Conservation (phyloP, 352 stramenopile genomes). For the Phytophthora pini region DNA sequence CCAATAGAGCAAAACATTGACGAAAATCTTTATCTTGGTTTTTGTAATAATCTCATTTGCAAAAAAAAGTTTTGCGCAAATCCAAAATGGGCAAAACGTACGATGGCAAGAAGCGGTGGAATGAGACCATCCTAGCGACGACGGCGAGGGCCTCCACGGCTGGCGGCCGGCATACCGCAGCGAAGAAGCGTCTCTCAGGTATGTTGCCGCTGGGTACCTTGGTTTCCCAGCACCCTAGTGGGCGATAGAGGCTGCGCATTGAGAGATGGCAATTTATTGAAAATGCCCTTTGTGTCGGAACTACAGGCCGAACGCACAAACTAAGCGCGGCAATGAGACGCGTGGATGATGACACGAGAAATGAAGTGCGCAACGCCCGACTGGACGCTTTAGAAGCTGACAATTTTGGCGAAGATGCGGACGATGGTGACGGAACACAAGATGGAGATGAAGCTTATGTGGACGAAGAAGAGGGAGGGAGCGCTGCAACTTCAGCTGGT, state of each 20-base stretch:
- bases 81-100: slow-evolving; percentile 74
- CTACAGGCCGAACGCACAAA: slow-evolving; percentile 69
- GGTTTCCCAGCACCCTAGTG: slow-evolving; percentile 5
- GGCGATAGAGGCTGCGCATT: slow-evolving; percentile 9
- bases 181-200: slow-evolving; percentile 74
- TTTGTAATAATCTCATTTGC: slow-evolving; percentile 13
- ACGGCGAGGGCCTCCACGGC: slow-evolving; percentile 23
- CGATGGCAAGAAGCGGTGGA: slow-evolving; percentile 87
- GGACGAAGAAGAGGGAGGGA: slow-evolving; percentile 57
- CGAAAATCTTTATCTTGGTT: slow-evolving; percentile 16
- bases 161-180: slow-evolving; percentile 24
- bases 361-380: slow-evolving; percentile 84
- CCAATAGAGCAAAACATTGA: slow-evolving; percentile 33
- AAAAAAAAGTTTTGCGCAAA: slow-evolving; percentile 4
- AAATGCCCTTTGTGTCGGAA: slow-evolving; percentile 11
- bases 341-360: slow-evolving; percentile 85
- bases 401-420: slow-evolving; percentile 82
- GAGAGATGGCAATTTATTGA: not conserved
- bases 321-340: slow-evolving; percentile 85
- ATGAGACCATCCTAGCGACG: slow-evolving; percentile 77
- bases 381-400: slow-evolving; percentile 90
- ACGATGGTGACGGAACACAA: slow-evolving; percentile 53
- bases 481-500: slow-evolving; percentile 6
- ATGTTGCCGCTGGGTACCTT: slow-evolving; percentile 1
- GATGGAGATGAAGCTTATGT: slow-evolving; percentile 67